Conservation (phyloP, 1,284 basidiomycete genomes). For the Austroboletus rostrupii region DNA sequence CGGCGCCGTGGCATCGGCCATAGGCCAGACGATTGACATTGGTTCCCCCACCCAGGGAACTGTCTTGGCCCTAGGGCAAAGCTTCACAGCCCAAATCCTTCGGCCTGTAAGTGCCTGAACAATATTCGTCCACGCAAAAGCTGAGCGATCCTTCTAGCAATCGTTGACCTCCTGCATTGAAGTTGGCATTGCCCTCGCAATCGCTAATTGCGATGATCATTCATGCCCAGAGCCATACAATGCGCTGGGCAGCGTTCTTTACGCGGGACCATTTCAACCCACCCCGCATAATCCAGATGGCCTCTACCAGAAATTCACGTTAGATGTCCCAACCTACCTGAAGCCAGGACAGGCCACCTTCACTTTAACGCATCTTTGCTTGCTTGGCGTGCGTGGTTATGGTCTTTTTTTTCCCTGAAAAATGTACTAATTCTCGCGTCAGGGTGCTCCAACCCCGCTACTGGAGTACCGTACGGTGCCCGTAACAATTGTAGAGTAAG, state of each 20-base stretch:
- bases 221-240: constrained; percentile 21
- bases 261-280: constrained; percentile 28
- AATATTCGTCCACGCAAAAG: background rate
- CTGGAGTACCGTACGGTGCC: background rate
- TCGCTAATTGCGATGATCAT: constrained; percentile 13
- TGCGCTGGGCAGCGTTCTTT: constrained; percentile 25
- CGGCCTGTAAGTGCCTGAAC: constrained; percentile 18
- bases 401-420: background rate
- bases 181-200: background rate
- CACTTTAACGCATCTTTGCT: background rate
- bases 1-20: constrained; percentile 4
- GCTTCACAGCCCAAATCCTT: constrained; percentile 18
- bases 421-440: background rate
- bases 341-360: constrained; percentile 19
- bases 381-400: background rate
- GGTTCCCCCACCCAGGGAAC: constrained; percentile 20
- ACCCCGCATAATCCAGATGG: constrained; percentile 18
- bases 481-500: background rate
- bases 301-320: constrained; percentile 32
- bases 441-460: background rate
- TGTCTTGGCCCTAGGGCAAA: constrained; percentile 11
- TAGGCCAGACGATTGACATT: constrained; percentile 29
- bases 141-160: background rate
- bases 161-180: constrained; percentile 20
- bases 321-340: constrained; percentile 14